Percentiles rank a stretch among this genome's conserved stretches.
phyloP scores from a whole-genome alignment of 768 basidiomycete species.

The Astraeus odoratus region DNA sequence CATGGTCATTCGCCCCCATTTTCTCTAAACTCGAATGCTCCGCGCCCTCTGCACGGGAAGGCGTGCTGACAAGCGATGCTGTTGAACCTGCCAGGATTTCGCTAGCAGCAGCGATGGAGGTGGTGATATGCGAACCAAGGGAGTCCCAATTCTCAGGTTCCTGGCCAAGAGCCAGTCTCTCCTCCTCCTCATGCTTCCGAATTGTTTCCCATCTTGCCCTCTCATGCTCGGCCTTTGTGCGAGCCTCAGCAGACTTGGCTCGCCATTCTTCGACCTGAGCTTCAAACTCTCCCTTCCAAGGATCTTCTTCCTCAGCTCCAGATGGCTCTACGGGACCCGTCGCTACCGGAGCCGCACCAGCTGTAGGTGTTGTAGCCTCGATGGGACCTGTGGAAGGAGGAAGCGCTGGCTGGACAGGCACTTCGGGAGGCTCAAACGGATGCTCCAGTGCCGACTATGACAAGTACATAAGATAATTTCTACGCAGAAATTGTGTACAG shows the following conservation, averaged over 20 bases:
- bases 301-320: conserved; percentile 28
- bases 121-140: conserved; percentile 24
- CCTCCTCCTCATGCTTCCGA: conserved; percentile 37
- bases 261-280: conserved; percentile 65
- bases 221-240: conserved; percentile 68
- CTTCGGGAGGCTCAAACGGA: conserved; percentile 21
- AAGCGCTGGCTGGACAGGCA: conserved; percentile 10
- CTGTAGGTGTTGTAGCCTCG: not conserved
- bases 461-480: not conserved
- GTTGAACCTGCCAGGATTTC: conserved; percentile 13
- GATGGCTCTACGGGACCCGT: not conserved
- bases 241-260: conserved; percentile 61
- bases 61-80: conserved; percentile 17
- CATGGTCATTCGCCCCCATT: conserved; percentile 21
- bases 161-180: conserved; percentile 31
- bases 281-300: conserved; percentile 67
- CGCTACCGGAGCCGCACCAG: not conserved
- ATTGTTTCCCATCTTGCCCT: conserved; percentile 67
- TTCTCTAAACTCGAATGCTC: conserved; percentile 29
- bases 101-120: conserved; percentile 13
- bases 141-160: conserved; percentile 13
- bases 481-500: not conserved
- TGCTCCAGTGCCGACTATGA: conserved; percentile 19
- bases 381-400: conserved; percentile 1
- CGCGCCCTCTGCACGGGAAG: conserved; percentile 32